Conservation (phyloP, 1,139 yeast species). For the Candida neerlandica region DNA sequence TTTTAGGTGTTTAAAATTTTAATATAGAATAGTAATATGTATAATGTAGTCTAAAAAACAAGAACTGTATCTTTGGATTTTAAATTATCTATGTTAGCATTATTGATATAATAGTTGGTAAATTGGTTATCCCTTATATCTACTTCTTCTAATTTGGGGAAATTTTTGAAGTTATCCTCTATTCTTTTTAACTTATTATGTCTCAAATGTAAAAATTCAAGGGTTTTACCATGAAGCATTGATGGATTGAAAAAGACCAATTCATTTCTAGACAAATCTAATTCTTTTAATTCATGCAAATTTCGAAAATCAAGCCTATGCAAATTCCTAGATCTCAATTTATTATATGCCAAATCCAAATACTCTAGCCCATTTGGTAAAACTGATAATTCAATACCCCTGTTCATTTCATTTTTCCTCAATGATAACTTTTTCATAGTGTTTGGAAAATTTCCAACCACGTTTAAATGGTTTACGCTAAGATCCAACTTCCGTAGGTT, state of each 20-base stretch:
- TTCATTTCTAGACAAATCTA: background rate
- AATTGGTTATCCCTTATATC: background rate
- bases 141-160: background rate
- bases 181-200: background rate
- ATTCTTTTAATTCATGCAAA: background rate
- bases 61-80: background rate
- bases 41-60: background rate
- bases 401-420: background rate
- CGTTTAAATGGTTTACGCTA: background rate
- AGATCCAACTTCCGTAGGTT: background rate
- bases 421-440: background rate
- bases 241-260: background rate
- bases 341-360: background rate
- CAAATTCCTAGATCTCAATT: background rate
- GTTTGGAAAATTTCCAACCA: background rate
- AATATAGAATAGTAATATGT: background rate
- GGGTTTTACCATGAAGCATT: background rate
- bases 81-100: background rate
- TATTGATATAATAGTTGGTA: background rate
- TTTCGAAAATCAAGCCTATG: background rate
- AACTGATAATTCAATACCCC: background rate
- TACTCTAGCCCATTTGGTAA: background rate
- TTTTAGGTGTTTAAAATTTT: conserved; percentile 55
- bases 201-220: background rate
- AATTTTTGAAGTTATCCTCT: background rate